phyloP scores from a whole-genome alignment of 257 asterid species.

The Leonotis leonurus region DNA sequence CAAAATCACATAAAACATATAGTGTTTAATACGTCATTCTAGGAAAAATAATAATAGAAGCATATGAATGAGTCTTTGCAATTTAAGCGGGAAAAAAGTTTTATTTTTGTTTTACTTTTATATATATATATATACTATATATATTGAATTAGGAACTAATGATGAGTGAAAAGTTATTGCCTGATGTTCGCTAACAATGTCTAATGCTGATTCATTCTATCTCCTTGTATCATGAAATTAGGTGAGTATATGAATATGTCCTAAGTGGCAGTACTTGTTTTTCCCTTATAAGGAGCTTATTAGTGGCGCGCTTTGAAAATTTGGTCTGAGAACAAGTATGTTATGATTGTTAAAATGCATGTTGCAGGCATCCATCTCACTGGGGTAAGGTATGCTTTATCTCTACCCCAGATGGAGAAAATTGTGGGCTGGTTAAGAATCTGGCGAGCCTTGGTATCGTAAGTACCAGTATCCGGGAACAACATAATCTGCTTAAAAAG shows the following conservation, averaged over 20 bases:
- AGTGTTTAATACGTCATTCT: no score
- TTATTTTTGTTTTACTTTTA: no score
- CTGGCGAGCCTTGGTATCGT: conserved; percentile 84
- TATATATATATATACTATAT: no score
- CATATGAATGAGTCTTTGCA: no score
- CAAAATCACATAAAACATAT: no score
- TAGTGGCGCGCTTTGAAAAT: neutral
- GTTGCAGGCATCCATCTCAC: conserved; percentile 86
- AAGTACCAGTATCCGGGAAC: conserved; percentile 47
- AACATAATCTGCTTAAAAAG: conserved; percentile 33
- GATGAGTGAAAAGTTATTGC: neutral
- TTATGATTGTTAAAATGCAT: conserved; percentile 19
- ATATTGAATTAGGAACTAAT: neutral
- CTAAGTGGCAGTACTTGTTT: neutral
- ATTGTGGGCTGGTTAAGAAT: conserved; percentile 93
- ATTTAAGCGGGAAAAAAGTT: no score
- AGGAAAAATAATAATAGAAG: no score
- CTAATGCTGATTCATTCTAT: neutral
- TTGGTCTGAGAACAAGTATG: conserved; percentile 10
- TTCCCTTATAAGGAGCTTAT: neutral
- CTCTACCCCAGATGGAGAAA: conserved; percentile 97
- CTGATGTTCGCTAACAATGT: neutral
- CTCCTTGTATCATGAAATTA: neutral
- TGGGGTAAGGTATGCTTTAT: conserved; percentile 96
- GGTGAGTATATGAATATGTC: neutral